Conservation (phyloP, 2,329 filamentous ascomycete species). For the Fusarium lyarnte region DNA sequence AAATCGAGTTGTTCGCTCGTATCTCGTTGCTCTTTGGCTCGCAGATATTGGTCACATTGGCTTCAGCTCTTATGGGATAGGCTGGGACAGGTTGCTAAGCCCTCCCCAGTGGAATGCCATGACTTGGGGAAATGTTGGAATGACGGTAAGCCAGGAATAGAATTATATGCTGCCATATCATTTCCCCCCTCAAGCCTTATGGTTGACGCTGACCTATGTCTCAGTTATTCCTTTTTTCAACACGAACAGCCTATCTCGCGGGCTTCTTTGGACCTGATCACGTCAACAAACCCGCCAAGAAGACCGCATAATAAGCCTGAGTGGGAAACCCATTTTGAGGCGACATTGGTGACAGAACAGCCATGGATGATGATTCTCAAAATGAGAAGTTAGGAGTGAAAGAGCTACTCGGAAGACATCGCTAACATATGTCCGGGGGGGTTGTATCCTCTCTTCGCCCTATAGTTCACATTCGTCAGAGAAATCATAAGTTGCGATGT, state of each 20-base stretch:
- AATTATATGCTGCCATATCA: neutral
- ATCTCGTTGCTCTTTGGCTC: constrained; percentile 71
- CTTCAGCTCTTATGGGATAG: constrained; percentile 67
- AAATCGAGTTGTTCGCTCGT: constrained; percentile 71
- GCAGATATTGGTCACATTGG: constrained; percentile 75
- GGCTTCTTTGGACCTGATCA: constrained; percentile 66
- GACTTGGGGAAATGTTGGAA: constrained; percentile 78
- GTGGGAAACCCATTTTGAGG: neutral
- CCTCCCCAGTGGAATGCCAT: constrained; percentile 72
- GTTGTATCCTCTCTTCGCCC: neutral
- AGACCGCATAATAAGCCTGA: constrained; percentile 33
- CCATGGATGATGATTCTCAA: neutral
- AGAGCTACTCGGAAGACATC: neutral
- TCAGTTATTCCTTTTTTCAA: constrained; percentile 64
- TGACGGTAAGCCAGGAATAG: constrained; percentile 60
- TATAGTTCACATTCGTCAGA: neutral
- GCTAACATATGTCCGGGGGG: no score
- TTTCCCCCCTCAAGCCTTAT: neutral
- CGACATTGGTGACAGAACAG: neutral
- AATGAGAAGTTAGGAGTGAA: neutral
- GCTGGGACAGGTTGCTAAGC: constrained; percentile 62
- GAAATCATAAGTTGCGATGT: neutral
- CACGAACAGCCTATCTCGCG: constrained; percentile 65
- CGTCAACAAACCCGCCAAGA: constrained; percentile 37
- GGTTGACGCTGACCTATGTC: neutral